Evolutionary conservation across 2,329 filamentous ascomycete species (phyloP).

Genomic region (Aspergillus sp.): DNA sequence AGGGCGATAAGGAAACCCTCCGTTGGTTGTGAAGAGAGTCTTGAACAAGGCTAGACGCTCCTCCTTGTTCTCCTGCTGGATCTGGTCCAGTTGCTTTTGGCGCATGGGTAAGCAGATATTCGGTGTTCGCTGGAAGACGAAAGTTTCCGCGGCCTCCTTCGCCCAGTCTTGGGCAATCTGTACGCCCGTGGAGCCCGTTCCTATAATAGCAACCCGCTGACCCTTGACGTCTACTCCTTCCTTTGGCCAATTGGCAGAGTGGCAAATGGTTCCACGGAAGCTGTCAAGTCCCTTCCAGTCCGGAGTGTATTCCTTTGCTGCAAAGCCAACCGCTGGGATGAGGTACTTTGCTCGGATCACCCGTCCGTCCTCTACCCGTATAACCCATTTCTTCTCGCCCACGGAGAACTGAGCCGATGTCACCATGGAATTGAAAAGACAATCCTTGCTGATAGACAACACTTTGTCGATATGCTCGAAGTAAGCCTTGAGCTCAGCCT

Average conservation of each 20-base stretch:
- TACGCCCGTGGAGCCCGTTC: slow-evolving; percentile 20
- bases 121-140: slow-evolving; percentile 31
- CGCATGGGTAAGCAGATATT: slow-evolving; percentile 33
- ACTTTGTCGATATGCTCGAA: neutral
- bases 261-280: slow-evolving; percentile 49
- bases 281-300: slow-evolving; percentile 44
- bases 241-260: slow-evolving; percentile 48
- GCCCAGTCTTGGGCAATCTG: slow-evolving; percentile 24
- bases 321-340: slow-evolving; percentile 12
- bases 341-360: slow-evolving; percentile 7
- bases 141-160: slow-evolving; percentile 18
- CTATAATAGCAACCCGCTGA: slow-evolving; percentile 45
- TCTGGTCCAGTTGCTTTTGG: slow-evolving; percentile 6
- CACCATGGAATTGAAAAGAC: slow-evolving; percentile 3
- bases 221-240: slow-evolving; percentile 37
- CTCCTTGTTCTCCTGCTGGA: slow-evolving; percentile 4
- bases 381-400: slow-evolving; percentile 1
- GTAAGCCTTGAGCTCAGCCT: neutral
- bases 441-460: neutral
- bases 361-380: neutral
- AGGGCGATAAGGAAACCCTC: slow-evolving; percentile 3
- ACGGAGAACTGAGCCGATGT: slow-evolving; percentile 1
- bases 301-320: slow-evolving; percentile 44
- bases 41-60: slow-evolving; percentile 1
- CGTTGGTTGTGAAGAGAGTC: slow-evolving; percentile 3